A percentile compares a stretch with the other conserved stretches of the same genome.
Conservation (phyloP, 768 basidiomycete genomes). For the Baorangia bicolor region DNA sequence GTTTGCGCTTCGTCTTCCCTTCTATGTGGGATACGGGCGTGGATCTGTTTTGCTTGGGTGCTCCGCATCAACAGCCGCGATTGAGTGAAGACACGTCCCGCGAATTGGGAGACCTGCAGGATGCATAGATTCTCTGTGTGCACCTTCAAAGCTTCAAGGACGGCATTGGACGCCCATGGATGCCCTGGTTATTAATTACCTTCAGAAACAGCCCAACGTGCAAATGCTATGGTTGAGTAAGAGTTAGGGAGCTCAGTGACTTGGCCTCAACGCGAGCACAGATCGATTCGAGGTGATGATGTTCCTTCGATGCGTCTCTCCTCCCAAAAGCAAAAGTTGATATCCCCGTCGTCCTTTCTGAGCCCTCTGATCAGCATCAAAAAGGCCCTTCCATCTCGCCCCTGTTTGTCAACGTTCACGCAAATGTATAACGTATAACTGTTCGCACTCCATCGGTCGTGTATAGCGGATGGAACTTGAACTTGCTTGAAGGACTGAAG, state of each 20-base stretch:
- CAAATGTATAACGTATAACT: not conserved
- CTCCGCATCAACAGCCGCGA: too few relatives aligned
- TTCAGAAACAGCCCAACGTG: not conserved
- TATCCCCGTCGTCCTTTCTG: not conserved
- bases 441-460: not conserved
- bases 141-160: not conserved
- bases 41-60: too few relatives aligned
- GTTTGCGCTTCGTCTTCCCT: slow-evolving; percentile 77
- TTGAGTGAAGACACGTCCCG: too few relatives aligned
- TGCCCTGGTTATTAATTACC: not conserved
- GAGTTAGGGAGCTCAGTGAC: not conserved
- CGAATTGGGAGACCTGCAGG: not conserved
- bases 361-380: not conserved
- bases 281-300: not conserved
- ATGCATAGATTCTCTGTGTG: not conserved
- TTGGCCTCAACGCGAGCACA: not conserved
- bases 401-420: not conserved
- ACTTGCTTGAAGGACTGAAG: too few relatives aligned
- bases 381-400: not conserved
- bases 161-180: not conserved
- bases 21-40: slow-evolving; percentile 64
- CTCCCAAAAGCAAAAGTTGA: not conserved
- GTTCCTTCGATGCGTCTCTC: not conserved
- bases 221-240: not conserved
- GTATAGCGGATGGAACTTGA: not conserved